Evolutionary conservation across 352 stramenopile species (phyloP).

Genomic region (Pythium rhizo-oryzae): DNA sequence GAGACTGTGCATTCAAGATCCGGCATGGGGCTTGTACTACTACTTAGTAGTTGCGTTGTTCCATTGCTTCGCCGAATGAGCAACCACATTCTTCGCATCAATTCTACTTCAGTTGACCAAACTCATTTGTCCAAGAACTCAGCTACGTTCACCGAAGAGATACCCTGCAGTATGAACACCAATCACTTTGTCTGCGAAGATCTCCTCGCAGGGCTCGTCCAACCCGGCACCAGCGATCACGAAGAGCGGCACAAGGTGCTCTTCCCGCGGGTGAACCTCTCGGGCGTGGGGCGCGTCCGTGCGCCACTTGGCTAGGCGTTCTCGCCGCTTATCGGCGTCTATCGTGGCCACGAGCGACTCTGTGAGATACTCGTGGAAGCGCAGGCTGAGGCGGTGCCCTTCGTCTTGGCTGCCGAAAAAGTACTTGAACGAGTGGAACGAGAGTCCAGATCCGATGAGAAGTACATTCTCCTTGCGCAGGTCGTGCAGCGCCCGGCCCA

Average conservation of each 20-base stretch:
- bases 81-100: no score
- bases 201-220: slow-evolving; percentile 41
- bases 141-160: no score
- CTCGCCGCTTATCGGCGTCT: slow-evolving; percentile 11
- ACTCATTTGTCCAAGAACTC: no score
- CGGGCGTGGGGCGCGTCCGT: slow-evolving; percentile 37
- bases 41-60: no score
- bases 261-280: slow-evolving; percentile 41
- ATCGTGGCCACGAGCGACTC: slow-evolving; percentile 14
- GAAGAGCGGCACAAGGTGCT: slow-evolving; percentile 65
- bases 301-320: slow-evolving; percentile 41
- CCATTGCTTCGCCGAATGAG: no score
- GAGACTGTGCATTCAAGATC: no score
- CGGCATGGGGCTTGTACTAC: no score
- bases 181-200: slow-evolving; percentile 28
- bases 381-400: slow-evolving; percentile 16
- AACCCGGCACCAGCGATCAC: slow-evolving; percentile 56
- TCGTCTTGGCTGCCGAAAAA: slow-evolving; percentile 9
- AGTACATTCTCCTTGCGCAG: slow-evolving; percentile 78
- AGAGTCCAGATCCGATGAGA: slow-evolving; percentile 78
- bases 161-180: no score
- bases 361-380: slow-evolving; percentile 25
- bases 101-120: no score
- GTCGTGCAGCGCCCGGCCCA: slow-evolving; percentile 64
- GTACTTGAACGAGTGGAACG: slow-evolving; percentile 28